Conservation (phyloP, 495 filamentous ascomycete species). For the Penicillium cinerascens region DNA sequence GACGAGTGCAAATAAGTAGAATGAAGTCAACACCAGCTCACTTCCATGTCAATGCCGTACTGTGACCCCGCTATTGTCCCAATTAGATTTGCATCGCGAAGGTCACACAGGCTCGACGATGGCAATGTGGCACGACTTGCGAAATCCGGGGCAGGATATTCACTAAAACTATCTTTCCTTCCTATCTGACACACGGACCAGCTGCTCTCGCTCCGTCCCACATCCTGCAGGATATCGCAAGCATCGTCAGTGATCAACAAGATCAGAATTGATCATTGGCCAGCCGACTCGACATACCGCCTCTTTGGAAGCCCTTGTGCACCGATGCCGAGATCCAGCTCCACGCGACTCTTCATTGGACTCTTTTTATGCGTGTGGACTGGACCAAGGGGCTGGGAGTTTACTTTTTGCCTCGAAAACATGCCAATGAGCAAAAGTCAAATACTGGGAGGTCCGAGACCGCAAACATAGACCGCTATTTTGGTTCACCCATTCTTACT, state of each 20-base stretch:
- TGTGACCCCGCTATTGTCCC: not conserved
- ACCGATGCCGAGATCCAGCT: constrained; percentile 3
- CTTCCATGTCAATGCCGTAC: not conserved
- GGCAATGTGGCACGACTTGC: not conserved
- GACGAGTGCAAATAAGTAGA: not conserved
- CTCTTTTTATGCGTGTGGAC: not conserved
- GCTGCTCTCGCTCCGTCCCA: not conserved
- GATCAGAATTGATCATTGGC: constrained; percentile 4
- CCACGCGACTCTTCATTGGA: not conserved
- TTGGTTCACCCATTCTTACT: constrained; percentile 1
- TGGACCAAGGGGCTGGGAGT: not conserved
- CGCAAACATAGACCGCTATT: constrained; percentile 16
- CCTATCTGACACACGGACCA: constrained; percentile 6
- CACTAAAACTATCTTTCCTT: not conserved
- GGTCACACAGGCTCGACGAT: not conserved
- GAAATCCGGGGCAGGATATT: not conserved
- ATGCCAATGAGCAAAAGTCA: not conserved
- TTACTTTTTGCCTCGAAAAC: not conserved
- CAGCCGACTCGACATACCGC: constrained; percentile 6
- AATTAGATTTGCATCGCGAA: not conserved
- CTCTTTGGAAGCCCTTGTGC: not conserved
- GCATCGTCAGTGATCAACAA: constrained; percentile 3
- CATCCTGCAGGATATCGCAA: not conserved
- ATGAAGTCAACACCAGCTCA: not conserved
- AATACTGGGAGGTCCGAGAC: not conserved